phyloP scores from a whole-genome alignment of 164 flowering plant species.

The Kingdonia uniflora region DNA sequence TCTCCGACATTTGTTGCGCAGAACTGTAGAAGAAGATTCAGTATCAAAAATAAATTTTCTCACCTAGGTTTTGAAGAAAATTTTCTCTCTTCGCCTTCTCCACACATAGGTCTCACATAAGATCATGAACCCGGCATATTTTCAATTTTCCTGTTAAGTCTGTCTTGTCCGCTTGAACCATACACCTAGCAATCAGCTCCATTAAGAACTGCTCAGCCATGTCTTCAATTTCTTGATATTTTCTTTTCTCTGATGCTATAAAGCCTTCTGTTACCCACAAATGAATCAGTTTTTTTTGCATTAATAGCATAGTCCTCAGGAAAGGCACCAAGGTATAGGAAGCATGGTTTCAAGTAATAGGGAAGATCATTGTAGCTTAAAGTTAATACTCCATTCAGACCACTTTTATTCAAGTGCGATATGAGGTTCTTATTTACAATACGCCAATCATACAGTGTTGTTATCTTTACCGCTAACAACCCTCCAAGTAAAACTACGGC shows the following conservation, averaged over 20 bases:
- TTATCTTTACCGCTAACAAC: conserved; percentile 2
- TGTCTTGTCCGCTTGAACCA: background rate
- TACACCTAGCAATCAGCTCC: conserved; percentile 5
- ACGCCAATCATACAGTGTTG: background rate
- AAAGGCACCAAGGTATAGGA: conserved; percentile 4
- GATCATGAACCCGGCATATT: background rate
- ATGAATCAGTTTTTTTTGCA: background rate
- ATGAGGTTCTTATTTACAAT: background rate
- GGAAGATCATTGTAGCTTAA: conserved; percentile 15
- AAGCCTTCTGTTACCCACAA: conserved; percentile 9
- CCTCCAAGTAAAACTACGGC: conserved; percentile 13
- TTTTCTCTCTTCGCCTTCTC: background rate
- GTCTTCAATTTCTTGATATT: conserved; percentile 2
- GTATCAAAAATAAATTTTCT: too few species aligned
- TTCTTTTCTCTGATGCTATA: background rate
- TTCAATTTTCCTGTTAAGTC: background rate
- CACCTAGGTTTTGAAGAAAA: background rate
- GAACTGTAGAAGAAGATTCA: background rate
- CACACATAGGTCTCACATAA: conserved; percentile 1
- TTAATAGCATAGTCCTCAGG: conserved; percentile 4
- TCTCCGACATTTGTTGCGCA: background rate
- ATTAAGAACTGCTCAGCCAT: background rate
- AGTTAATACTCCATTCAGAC: background rate
- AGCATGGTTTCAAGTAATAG: conserved; percentile 8
- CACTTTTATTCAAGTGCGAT: background rate